A percentile compares a stretch with the other conserved stretches of the same genome.
Evolutionary conservation across 176 grass and related monocot genomes (phyloP).

Genomic region (Microstegium vimineum): DNA sequence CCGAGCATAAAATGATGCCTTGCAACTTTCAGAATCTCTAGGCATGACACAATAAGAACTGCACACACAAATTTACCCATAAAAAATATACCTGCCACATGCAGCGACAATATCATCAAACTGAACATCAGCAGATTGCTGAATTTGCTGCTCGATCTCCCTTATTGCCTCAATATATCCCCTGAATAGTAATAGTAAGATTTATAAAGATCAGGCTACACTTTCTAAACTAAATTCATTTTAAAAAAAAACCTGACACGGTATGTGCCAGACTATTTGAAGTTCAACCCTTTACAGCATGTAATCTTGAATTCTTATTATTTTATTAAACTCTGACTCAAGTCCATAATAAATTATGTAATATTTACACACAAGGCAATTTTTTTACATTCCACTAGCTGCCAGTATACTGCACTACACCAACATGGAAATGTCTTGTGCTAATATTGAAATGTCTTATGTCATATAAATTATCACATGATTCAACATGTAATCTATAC

Average conservation of each 20-base stretch:
- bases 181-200: slow-evolving; percentile 54
- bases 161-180: slow-evolving; percentile 93
- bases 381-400: background rate
- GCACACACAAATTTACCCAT: background rate
- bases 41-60: background rate
- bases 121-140: slow-evolving; percentile 37
- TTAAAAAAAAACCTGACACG: background rate
- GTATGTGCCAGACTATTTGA: background rate
- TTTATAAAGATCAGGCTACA: background rate
- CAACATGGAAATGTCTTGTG: background rate
- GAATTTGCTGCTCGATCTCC: slow-evolving; percentile 80
- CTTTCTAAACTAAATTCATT: background rate
- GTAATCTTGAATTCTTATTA: background rate
- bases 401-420: background rate
- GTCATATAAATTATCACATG: background rate
- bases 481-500: background rate
- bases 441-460: background rate
- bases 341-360: background rate
- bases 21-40: background rate
- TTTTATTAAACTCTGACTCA: background rate
- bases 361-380: background rate
- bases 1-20: background rate
- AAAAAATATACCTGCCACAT: slow-evolving; percentile 77
- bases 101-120: slow-evolving; percentile 95
- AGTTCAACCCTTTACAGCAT: background rate